Evolutionary conservation across 257 asterid species (phyloP), one percentile per base, ranked within the genome.

Genomic region (Capsicum baccatum): DNA sequence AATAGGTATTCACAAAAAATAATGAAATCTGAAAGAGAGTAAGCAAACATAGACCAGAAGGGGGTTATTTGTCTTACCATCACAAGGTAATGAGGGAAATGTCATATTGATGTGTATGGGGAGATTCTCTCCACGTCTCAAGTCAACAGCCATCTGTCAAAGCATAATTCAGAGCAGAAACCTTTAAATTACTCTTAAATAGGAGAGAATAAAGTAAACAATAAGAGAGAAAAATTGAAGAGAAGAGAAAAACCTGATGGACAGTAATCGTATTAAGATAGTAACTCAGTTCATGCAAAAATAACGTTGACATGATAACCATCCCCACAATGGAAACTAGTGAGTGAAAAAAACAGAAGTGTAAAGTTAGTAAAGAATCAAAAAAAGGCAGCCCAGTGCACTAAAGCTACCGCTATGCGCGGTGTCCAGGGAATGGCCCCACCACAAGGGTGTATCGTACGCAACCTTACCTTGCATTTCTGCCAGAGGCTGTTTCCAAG

Each of bases 101-200:
- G 98, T 88, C 95, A 97, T 94, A 85, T 97, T 97, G 84, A 97
- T 92, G 91, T 97, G 99, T 86, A 97, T 97, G 10, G 99, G 99
- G 79, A 97, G 96, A 39, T 94, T 97, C 90, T 95, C 98, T 81
- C 99, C 98, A 54, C 98, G 98, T 86, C 92, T 93, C 81, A 92
- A 90, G 87, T 97, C 99, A 87, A 97, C 99, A 83, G 93, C 88
- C 99, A 97, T 95, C 99, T 97, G 97, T 58, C 85, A 89, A 83
- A 68, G 60, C 79, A 83, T 17, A 44, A 9, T 76, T 71, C 83
- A 71, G 83, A 74, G 78, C 16, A 44, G 56, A 26, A 66, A 13
- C 76, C 33, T n/a, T 62, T 79, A 55, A 67, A 39, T 35, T 56
- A 54, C 56, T 5, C 37, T 39, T 16, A 59, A 33, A 13, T 52